Percentiles rank a stretch among this genome's conserved stretches.
Evolutionary conservation across 495 filamentous ascomycete genomes (phyloP).

Genomic region (Annulohypoxylon stygium): DNA sequence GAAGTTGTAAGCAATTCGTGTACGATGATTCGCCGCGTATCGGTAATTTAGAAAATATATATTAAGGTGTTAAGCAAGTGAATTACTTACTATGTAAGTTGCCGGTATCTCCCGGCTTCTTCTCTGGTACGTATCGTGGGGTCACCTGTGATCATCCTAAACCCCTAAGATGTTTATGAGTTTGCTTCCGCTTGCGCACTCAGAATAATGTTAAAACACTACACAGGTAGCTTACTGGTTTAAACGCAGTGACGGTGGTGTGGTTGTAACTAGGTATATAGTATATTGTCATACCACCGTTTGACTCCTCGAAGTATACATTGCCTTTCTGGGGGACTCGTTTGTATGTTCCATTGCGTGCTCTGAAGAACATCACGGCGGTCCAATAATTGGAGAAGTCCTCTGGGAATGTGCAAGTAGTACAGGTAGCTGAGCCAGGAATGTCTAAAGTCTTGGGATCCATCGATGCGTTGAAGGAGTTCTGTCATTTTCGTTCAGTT

Average conservation of each 20-base stretch:
- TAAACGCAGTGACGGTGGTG: conserved; percentile 53
- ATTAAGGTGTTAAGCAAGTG: not conserved
- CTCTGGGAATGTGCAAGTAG: conserved; percentile 52
- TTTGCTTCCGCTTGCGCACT: not conserved
- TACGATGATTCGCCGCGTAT: too few relatives aligned
- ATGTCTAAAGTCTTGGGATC: conserved; percentile 47
- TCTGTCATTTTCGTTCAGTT: conserved; percentile 24
- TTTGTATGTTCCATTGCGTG: conserved; percentile 53
- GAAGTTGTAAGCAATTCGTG: not conserved
- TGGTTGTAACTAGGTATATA: conserved; percentile 56
- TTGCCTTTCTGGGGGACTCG: conserved; percentile 54
- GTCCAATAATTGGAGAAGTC: conserved; percentile 60
- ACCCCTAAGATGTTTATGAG: conserved; percentile 43
- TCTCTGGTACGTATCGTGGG: conserved; percentile 46
- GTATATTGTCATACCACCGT: conserved; percentile 57
- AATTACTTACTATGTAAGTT: conserved; percentile 49
- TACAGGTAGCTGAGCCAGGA: conserved; percentile 50
- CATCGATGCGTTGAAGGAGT: conserved; percentile 55
- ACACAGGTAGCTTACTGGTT: conserved; percentile 36
- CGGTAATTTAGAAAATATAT: too few relatives aligned
- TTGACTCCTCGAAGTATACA: conserved; percentile 52
- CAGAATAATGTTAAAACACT: too few relatives aligned
- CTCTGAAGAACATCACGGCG: conserved; percentile 51
- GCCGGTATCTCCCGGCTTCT: conserved; percentile 48
- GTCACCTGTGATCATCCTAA: conserved; percentile 51